Evolutionary conservation across 2,329 filamentous ascomycete genomes (phyloP).

Genomic region (Bipolaris sorokiniana): DNA sequence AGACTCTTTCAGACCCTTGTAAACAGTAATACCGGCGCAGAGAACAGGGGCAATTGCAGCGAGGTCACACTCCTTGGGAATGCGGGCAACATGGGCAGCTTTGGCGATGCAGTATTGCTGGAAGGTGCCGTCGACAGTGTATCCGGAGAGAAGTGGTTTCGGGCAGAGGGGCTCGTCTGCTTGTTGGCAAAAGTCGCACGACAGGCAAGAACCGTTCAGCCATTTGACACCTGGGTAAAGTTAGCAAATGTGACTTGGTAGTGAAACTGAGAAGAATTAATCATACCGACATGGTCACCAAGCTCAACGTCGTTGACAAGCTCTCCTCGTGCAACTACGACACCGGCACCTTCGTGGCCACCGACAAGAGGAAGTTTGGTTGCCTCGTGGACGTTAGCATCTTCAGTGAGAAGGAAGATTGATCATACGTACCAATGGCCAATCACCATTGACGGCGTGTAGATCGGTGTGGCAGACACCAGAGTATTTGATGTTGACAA

Average conservation of each 20-base stretch:
- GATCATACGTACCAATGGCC: conserved; percentile 67
- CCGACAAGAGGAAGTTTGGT: conserved; percentile 85
- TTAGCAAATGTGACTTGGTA: not conserved
- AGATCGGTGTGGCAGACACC: conserved; percentile 91
- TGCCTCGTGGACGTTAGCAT: conserved; percentile 41
- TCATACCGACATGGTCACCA: conserved; percentile 73
- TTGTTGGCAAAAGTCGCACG: conserved; percentile 82
- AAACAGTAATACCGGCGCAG: conserved; percentile 86
- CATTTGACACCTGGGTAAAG: conserved; percentile 70
- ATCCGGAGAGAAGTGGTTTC: conserved; percentile 78
- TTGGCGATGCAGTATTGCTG: conserved; percentile 92
- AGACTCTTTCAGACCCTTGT: conserved; percentile 90
- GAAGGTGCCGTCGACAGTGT: conserved; percentile 91
- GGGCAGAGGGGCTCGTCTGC: conserved; percentile 83
- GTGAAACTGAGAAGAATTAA: not conserved
- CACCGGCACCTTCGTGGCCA: conserved; percentile 77
- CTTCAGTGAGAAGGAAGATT: not conserved
- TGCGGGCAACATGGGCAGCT: conserved; percentile 80
- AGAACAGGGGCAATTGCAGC: conserved; percentile 81
- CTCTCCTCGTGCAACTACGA: conserved; percentile 79
- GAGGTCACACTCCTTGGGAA: conserved; percentile 77
- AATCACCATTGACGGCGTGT: conserved; percentile 84
- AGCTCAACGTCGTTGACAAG: conserved; percentile 77
- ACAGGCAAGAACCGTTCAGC: conserved; percentile 86
- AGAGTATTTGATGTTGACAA: conserved; percentile 88